Base-by-base conservation (phyloP, 2,329 filamentous ascomycete genomes). In the Thielaviopsis euricoi region DNA sequence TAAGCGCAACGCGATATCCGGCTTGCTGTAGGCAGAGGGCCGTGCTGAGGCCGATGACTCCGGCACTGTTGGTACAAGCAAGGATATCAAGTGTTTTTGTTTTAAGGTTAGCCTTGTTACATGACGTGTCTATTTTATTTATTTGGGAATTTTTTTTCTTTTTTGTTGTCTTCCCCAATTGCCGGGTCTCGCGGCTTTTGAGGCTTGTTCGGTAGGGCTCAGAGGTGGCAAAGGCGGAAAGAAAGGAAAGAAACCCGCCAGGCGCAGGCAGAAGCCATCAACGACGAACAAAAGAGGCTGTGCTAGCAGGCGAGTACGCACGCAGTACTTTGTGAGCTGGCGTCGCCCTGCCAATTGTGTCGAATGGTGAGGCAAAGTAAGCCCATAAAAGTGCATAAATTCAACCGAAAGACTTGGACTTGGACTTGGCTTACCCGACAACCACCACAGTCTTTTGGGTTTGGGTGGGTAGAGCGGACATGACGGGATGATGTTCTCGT, bases 41-140 rank as follows among this genome's bases (percentile, higher is more conserved):
- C 49, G 69, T 68, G 60, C 73, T 74, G 19, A 80, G 69, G 57
- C 77, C 78, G 49, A 74, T 75, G 40, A 80, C 71, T 21, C 78
- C 78, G 62, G 76, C 77, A 53, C 78, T 80, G 50, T 12, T 46
- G 23, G 19, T 13, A 33, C 2, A 33, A 33, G 29, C 29, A 33
- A 33, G 29, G 29, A n/a, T n/a, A n/a, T n/a, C n/a, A n/a, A n/a
- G n/a, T n/a, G n/a, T n/a, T n/a, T n/a, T n/a, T n/a, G 29, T 33
- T 26, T 2, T 33, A 33, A 33, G 12, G 29, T 33, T 33, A 33
- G 29, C 29, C 9, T 33, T 33, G 29, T 33, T 6, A n/a, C n/a
- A n/a, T n/a, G n/a, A n/a, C n/a, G n/a, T n/a, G n/a, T n/a, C n/a
- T n/a, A n/a, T n/a, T n/a, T n/a, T n/a, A n/a, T n/a, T n/a, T n/a